These are phyloP conservation scores for Echeveria elegans DNA, from an alignment of 164 flowering plant genomes.

Conservation along the genomic window DNA sequence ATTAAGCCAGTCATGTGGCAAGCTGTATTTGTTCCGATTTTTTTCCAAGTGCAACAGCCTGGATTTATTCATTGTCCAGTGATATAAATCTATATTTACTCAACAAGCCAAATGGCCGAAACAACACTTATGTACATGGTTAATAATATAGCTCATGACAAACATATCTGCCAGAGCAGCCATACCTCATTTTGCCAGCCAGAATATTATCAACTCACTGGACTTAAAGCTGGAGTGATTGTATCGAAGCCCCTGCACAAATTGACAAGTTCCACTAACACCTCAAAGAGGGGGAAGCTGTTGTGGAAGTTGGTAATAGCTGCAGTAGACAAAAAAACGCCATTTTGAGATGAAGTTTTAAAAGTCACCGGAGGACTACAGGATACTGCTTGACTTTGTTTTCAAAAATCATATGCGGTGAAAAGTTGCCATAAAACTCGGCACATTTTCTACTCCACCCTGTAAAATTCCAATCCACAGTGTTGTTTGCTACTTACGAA, in stretches of 20 bases:
- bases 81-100: neutral
- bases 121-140: neutral
- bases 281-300: neutral
- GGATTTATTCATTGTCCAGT: neutral
- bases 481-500: too few relatives aligned
- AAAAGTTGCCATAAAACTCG: neutral
- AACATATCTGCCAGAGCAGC: neutral
- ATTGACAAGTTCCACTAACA: neutral
- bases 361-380: neutral
- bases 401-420: neutral
- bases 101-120: neutral
- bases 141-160: neutral
- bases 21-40: neutral
- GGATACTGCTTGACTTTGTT: too few relatives aligned
- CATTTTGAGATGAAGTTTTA: neutral
- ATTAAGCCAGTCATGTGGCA: slow-evolving; percentile 3
- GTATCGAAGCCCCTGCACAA: neutral
- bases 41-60: neutral
- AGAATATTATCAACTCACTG: neutral
- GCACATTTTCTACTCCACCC: neutral
- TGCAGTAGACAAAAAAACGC: too few relatives aligned
- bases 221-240: too few relatives aligned
- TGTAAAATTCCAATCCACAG: too few relatives aligned
- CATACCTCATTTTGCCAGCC: neutral
- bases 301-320: neutral